Conservation (phyloP, 495 filamentous ascomycete species). For the Aspergillus nidulans region DNA sequence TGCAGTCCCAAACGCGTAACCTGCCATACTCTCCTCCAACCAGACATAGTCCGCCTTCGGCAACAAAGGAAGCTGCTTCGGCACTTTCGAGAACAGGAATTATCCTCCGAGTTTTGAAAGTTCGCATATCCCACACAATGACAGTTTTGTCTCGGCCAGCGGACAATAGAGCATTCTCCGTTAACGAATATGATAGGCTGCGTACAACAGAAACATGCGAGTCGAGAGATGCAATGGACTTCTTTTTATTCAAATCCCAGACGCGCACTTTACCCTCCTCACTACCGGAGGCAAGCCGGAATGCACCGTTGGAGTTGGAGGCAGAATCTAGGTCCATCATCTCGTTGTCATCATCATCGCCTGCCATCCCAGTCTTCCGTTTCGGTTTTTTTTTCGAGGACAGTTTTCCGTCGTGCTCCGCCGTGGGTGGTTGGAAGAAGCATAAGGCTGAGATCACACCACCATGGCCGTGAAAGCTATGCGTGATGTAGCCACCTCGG, state of each 20-base stretch:
- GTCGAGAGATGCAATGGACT: constrained; percentile 71
- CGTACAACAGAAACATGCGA: constrained; percentile 92
- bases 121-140: constrained; percentile 80
- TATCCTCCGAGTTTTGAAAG: constrained; percentile 78
- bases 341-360: constrained; percentile 39
- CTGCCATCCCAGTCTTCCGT: constrained; percentile 30
- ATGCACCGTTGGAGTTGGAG: constrained; percentile 46
- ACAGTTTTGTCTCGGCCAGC: constrained; percentile 92
- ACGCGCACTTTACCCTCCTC: constrained; percentile 90
- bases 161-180: constrained; percentile 73
- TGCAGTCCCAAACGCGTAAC: constrained; percentile 76
- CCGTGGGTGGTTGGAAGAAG: constrained; percentile 71
- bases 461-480: constrained; percentile 89
- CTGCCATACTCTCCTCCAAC: constrained; percentile 83
- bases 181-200: constrained; percentile 69
- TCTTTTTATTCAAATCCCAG: constrained; percentile 85
- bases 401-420: constrained; percentile 30
- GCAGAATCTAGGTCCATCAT: constrained; percentile 33
- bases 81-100: constrained; percentile 82
- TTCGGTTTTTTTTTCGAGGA: constrained; percentile 40
- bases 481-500: constrained; percentile 80
- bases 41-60: constrained; percentile 63
- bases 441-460: constrained; percentile 84
- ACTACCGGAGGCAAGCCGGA: constrained; percentile 81
- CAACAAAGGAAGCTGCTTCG: constrained; percentile 77